Percentiles rank a stretch among this genome's conserved stretches.
These are phyloP conservation scores for Fraxinus sp. DNA, from an alignment of 305 asterid species.

Conservation along the genomic window DNA sequence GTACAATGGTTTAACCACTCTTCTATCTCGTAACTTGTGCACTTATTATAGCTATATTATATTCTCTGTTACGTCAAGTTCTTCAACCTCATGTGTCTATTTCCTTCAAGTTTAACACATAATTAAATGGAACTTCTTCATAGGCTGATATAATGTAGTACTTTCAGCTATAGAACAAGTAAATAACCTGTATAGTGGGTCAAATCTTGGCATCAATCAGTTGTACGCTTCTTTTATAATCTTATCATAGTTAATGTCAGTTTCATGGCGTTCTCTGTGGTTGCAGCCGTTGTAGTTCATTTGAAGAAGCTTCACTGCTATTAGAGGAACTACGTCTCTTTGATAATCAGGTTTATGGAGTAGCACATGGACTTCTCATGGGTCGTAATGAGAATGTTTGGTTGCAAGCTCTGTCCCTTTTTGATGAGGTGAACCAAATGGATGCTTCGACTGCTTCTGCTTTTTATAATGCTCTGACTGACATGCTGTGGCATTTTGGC, in stretches of 20 bases:
- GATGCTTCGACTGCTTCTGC: conserved; percentile 91
- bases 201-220: conserved; percentile 6
- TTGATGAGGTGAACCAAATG: conserved; percentile 86
- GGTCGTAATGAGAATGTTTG: conserved; percentile 63
- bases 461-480: conserved; percentile 92
- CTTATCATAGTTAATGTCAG: conserved; percentile 7
- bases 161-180: neutral
- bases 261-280: conserved; percentile 17
- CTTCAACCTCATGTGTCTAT: neutral
- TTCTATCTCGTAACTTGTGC: neutral
- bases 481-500: conserved; percentile 96
- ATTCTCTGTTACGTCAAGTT: neutral
- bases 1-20: conserved; percentile 27
- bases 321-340: conserved; percentile 79
- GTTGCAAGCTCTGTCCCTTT: conserved; percentile 75
- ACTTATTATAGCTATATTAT: neutral
- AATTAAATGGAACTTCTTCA: conserved; percentile 2
- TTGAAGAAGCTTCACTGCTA: conserved; percentile 83
- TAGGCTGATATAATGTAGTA: neutral
- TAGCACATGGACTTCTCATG: conserved; percentile 93
- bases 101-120: neutral
- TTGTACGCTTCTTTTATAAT: neutral
- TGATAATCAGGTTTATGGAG: conserved; percentile 88
- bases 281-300: conserved; percentile 84
- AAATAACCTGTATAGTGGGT: neutral